These are phyloP conservation scores for Carex kokanica DNA, from an alignment of 176 grass and related monocot genomes.

Conservation along the genomic window DNA sequence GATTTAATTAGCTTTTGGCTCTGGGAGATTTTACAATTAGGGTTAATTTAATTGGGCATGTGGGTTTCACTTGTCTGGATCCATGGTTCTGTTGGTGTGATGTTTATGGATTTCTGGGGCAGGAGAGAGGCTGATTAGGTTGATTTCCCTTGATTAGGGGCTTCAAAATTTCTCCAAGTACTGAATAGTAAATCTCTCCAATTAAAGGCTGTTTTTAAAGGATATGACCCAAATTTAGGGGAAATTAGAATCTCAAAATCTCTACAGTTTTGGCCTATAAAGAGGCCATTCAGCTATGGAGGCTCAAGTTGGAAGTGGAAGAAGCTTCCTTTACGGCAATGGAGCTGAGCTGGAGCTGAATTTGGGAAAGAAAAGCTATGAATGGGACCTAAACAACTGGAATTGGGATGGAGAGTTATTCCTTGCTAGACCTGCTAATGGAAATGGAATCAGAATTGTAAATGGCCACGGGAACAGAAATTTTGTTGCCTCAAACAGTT, in stretches of 20 bases:
- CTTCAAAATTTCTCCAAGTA: slow-evolving; percentile 8
- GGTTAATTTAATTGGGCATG: slow-evolving; percentile 52
- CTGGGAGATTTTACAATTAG: slow-evolving; percentile 31
- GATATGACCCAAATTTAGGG: slow-evolving; percentile 20
- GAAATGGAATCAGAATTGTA: slow-evolving; percentile 24
- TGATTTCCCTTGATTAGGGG: not conserved
- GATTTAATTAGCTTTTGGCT: slow-evolving; percentile 26
- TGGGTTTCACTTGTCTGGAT: slow-evolving; percentile 93
- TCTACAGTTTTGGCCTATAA: slow-evolving; percentile 1
- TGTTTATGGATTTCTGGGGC: slow-evolving; percentile 68
- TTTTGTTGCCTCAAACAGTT: slow-evolving; percentile 38
- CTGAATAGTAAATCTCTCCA: not conserved
- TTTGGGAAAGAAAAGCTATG: slow-evolving; percentile 54
- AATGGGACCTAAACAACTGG: slow-evolving; percentile 96
- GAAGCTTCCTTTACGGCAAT: slow-evolving; percentile 45
- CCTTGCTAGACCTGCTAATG: slow-evolving; percentile 43
- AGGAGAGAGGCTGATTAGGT: slow-evolving; percentile 51
- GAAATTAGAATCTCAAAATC: slow-evolving; percentile 9
- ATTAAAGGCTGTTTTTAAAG: slow-evolving; percentile 12
- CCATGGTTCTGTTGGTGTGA: slow-evolving; percentile 72
- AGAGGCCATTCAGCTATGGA: slow-evolving; percentile 48
- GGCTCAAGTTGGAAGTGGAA: slow-evolving; percentile 54
- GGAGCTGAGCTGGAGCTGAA: slow-evolving; percentile 52
- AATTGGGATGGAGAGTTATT: slow-evolving; percentile 79
- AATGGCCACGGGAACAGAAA: not conserved